Conservation (phyloP, 2,329 filamentous ascomycete species). For the Saccharata proteae region DNA sequence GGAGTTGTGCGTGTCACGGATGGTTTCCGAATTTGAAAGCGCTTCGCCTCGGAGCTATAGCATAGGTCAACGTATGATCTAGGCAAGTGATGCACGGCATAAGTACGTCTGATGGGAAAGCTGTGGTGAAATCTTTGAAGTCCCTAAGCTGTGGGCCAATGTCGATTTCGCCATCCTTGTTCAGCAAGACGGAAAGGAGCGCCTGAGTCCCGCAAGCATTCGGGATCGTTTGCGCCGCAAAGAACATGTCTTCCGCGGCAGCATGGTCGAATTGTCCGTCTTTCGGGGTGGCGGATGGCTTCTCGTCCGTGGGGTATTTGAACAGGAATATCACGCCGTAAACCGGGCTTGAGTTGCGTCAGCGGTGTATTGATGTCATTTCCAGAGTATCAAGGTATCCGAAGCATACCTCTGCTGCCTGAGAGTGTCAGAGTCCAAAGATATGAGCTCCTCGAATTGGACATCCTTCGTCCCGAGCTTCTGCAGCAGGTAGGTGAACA, state of each 20-base stretch:
- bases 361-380: conserved; percentile 1
- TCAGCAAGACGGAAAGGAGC: conserved; percentile 79
- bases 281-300: conserved; percentile 53
- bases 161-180: conserved; percentile 60
- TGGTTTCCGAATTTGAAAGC: conserved; percentile 51
- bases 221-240: conserved; percentile 93
- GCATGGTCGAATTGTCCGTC: conserved; percentile 73
- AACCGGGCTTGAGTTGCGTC: conserved; percentile 56
- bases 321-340: conserved; percentile 99
- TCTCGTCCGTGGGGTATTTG: conserved; percentile 71
- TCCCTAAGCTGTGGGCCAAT: conserved; percentile 59
- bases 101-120: conserved; percentile 52
- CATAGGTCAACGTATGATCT: conserved; percentile 2
- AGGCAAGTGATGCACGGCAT: neutral
- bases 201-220: conserved; percentile 98
- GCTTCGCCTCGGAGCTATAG: conserved; percentile 55
- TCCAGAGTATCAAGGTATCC: conserved; percentile 1
- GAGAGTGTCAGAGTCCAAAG: conserved; percentile 67
- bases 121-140: conserved; percentile 81
- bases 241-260: conserved; percentile 72
- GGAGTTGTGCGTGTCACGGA: conserved; percentile 65
- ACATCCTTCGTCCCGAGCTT: conserved; percentile 83
- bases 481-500: conserved; percentile 94
- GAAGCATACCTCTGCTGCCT: conserved; percentile 40
- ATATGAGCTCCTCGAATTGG: conserved; percentile 92